Base-by-base conservation (phyloP, 2,329 filamentous ascomycete genomes). In the Ceratocystiopsis sp. region DNA sequence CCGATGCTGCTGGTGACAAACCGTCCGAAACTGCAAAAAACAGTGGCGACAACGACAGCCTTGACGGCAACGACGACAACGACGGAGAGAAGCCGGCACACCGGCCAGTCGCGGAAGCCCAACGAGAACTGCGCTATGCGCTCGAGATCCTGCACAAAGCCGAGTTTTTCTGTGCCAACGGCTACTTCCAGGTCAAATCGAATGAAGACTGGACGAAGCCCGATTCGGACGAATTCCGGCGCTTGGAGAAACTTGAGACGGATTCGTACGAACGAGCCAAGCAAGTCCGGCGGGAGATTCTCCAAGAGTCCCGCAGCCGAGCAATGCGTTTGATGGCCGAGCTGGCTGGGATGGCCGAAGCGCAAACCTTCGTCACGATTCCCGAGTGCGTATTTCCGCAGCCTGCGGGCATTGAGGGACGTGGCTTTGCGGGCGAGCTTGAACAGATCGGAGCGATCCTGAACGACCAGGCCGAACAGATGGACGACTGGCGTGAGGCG, bases 151-250 rank as follows among this genome's bases (percentile, higher is more conserved):
- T 89, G 47, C 89, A 95, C 56, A 77, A 80, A 50, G 84, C 80
- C 29, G 68, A 75, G 1, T 95, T 95, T 61, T 94, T 93, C 55
- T 79, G 79, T 21, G 85, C 80, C 14, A 94, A 86, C 51, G 80
- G 78, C 0, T 78, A 79, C 51, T 95, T 78, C 54, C 84, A 94
- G 54, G 81, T 93, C 48, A 91, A 87, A 54, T 73, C 75, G 1
- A 74, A 87, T 44, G 58, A 71, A 38, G 66, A 72, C 1, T 62
- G 79, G 51, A 85, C 78, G 0, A 55, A 64, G 18, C 74, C 78
- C 1, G 75, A 76, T 6, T 84, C 82, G 0, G 74, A 78, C 1
- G 71, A 79, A 15, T 86, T 78, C 52, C 62, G 68, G 42, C 59
- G 61, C 0, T 61, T 89, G 3, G 83, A 93, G 52, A 73, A 71